Evolutionary conservation across 1,139 yeast genomes (phyloP).

Genomic region (Suhomyces anneliseae): DNA sequence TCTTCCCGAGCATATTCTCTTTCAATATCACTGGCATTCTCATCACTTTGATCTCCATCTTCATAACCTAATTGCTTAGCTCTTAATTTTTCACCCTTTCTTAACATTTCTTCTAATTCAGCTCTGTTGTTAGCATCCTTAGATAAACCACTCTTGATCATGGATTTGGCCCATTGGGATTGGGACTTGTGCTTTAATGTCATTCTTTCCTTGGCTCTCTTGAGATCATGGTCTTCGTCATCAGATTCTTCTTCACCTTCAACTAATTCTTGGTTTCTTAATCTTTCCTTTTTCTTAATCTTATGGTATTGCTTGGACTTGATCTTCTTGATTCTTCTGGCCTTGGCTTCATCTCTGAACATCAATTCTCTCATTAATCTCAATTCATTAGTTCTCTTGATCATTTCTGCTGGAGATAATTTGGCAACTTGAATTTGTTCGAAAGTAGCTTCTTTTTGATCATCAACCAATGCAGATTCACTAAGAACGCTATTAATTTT

Average conservation of each 20-base stretch:
- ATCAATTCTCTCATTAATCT: conserved; percentile 91
- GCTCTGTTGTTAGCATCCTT: conserved; percentile 82
- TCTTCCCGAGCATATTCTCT: conserved; percentile 35
- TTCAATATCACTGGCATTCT: conserved; percentile 53
- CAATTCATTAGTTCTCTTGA: conserved; percentile 75
- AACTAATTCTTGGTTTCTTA: conserved; percentile 68
- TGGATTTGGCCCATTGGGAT: conserved; percentile 86
- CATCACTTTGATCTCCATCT: conserved; percentile 54
- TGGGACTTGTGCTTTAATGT: conserved; percentile 84
- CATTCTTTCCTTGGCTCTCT: conserved; percentile 91
- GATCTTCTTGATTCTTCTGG: conserved; percentile 88
- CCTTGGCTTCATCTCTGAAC: conserved; percentile 92
- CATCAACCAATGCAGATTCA: conserved; percentile 69
- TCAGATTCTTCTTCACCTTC: conserved; percentile 59
- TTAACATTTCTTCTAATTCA: conserved; percentile 91
- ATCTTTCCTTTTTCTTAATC: conserved; percentile 80
- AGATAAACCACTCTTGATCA: conserved; percentile 87
- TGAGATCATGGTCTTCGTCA: conserved; percentile 65
- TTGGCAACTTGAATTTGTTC: conserved; percentile 87
- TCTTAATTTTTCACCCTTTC: conserved; percentile 79
- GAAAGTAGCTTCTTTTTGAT: conserved; percentile 73
- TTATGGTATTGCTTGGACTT: conserved; percentile 88
- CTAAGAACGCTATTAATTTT: conserved; percentile 62
- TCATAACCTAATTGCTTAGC: conserved; percentile 71
- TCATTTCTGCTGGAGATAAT: conserved; percentile 76